phyloP scores from a whole-genome alignment of 2,329 filamentous ascomycete genomes.

The Meredithiella fracta region DNA sequence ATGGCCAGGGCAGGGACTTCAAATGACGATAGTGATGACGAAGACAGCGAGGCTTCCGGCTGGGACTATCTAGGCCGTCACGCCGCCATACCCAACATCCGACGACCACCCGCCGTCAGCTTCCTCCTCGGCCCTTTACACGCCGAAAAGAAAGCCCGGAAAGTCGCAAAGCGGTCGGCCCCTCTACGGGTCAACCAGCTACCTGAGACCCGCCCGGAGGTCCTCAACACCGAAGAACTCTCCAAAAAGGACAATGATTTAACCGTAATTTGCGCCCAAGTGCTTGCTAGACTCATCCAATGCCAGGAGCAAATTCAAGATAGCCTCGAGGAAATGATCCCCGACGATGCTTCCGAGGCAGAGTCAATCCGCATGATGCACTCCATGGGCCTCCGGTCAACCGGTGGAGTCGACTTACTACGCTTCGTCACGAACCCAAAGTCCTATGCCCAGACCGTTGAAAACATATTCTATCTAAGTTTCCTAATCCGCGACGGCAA shows the following conservation, averaged over 20 bases:
- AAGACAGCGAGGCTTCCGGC: constrained; percentile 56
- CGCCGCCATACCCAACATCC: constrained; percentile 56
- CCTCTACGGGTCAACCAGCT: constrained; percentile 52
- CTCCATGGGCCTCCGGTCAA: constrained; percentile 45
- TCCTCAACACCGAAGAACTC: constrained; percentile 58
- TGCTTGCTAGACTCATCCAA: constrained; percentile 43
- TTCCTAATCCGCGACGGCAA: constrained; percentile 82
- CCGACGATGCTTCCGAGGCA: constrained; percentile 28
- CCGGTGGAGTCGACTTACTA: constrained; percentile 61
- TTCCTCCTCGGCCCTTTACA: constrained; percentile 83
- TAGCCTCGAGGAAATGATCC: constrained; percentile 27
- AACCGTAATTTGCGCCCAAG: constrained; percentile 60
- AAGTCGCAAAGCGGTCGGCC: constrained; percentile 52
- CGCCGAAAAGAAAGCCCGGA: constrained; percentile 67
- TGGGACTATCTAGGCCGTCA: constrained; percentile 72
- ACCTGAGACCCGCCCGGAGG: constrained; percentile 58
- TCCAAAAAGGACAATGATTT: constrained; percentile 64
- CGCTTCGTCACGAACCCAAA: constrained; percentile 78
- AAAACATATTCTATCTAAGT: constrained; percentile 93
- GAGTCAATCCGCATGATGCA: constrained; percentile 41
- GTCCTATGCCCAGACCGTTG: constrained; percentile 86
- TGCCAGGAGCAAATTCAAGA: constrained; percentile 32
- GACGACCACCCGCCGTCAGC: constrained; percentile 59
- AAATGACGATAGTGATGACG: constrained; percentile 74
- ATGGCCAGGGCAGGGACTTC: constrained; percentile 64